Evolutionary conservation across 148 eudicot genomes (phyloP).

Genomic region (Rhododendron kiyosumense): DNA sequence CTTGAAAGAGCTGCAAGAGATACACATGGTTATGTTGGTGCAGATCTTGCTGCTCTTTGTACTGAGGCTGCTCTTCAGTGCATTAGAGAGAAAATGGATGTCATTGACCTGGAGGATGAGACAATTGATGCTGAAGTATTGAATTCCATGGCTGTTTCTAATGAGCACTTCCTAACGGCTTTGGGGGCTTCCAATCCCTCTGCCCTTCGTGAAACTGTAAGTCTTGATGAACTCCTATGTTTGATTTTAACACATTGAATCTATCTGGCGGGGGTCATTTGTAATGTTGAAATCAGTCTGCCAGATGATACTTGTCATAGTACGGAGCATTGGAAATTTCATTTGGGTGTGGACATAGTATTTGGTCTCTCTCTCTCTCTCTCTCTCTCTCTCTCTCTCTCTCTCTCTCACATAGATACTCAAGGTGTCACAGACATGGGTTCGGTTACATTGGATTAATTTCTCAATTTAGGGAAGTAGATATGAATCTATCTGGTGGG

Average conservation of each 20-base stretch:
- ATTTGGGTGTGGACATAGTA: background rate
- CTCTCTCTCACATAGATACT: background rate
- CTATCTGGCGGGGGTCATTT: background rate
- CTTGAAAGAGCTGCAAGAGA: conserved; percentile 27
- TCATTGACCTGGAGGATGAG: conserved; percentile 31
- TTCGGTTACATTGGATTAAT: background rate
- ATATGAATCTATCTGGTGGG: background rate
- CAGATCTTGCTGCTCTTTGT: conserved; percentile 31
- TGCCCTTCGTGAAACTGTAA: conserved; percentile 36
- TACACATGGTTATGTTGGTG: conserved; percentile 37
- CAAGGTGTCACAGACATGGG: background rate
- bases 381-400: too few species aligned
- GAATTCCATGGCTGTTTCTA: conserved; percentile 38
- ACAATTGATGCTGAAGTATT: conserved; percentile 32
- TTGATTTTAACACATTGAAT: background rate
- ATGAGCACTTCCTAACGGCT: conserved; percentile 32
- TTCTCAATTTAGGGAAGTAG: background rate
- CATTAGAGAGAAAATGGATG: conserved; percentile 1
- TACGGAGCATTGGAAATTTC: background rate
- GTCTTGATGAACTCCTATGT: background rate
- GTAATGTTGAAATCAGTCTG: background rate
- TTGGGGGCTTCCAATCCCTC: conserved; percentile 30
- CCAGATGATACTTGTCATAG: background rate
- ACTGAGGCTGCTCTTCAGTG: conserved; percentile 1
- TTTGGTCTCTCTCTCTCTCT: too few species aligned